phyloP scores from a whole-genome alignment of 495 filamentous ascomycete species.

The Penicillium diatomitis region DNA sequence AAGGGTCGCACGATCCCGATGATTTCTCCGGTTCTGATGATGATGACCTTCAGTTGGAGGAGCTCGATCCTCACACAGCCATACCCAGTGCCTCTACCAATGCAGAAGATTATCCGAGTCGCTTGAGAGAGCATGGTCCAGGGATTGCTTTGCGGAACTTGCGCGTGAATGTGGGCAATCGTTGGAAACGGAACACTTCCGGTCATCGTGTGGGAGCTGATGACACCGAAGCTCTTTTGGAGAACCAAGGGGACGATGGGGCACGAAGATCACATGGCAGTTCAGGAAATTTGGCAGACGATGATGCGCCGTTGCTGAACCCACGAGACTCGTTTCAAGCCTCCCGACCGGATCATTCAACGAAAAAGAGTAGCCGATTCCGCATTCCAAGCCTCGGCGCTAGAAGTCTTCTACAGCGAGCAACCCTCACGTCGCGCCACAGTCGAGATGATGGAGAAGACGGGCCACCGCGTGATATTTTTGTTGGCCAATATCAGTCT shows the following conservation, averaged over 20 bases:
- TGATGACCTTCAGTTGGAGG: constrained; percentile 55
- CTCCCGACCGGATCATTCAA: constrained; percentile 19
- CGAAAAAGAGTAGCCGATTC: constrained; percentile 17
- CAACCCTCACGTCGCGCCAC: constrained; percentile 6
- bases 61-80: constrained; percentile 54
- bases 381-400: constrained; percentile 26
- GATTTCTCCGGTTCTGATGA: constrained; percentile 38
- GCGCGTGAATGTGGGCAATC: constrained; percentile 56
- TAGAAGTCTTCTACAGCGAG: constrained; percentile 11
- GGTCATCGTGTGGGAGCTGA: constrained; percentile 32
- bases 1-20: constrained; percentile 19
- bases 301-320: constrained; percentile 58
- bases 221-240: constrained; percentile 46
- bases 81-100: constrained; percentile 28
- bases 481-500: constrained; percentile 34
- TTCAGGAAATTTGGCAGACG: constrained; percentile 44
- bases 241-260: constrained; percentile 37
- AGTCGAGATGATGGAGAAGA: constrained; percentile 15
- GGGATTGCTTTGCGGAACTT: constrained; percentile 64
- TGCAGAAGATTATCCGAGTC: constrained; percentile 31
- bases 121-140: constrained; percentile 39
- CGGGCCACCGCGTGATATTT: constrained; percentile 34
- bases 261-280: constrained; percentile 36
- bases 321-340: constrained; percentile 23
- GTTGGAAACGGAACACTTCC: constrained; percentile 44